Conservation (phyloP, 2,329 filamentous ascomycete species). For the Aspergillus flavus region DNA sequence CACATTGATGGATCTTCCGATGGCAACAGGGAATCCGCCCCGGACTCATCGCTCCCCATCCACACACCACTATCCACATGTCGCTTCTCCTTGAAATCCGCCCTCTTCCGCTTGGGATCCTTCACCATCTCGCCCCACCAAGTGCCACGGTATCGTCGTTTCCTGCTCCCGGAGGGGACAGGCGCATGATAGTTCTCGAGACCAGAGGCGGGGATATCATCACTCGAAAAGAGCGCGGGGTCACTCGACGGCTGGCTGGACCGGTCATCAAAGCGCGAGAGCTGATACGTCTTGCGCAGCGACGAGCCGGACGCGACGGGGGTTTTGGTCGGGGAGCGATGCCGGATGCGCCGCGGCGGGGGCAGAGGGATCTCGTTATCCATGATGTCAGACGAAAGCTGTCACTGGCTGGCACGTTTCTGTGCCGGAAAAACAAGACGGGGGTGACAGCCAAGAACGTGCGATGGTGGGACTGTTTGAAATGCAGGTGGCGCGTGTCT, state of each 20-base stretch:
- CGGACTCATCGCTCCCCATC: slow-evolving; percentile 51
- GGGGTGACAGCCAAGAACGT: background rate
- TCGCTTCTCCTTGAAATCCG: slow-evolving; percentile 47
- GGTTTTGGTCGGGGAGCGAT: slow-evolving; percentile 34
- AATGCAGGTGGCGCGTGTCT: background rate
- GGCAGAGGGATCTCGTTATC: slow-evolving; percentile 44
- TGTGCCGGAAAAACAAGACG: background rate
- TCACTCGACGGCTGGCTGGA: slow-evolving; percentile 47
- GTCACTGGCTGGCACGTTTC: background rate
- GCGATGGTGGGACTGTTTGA: background rate
- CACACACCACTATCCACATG: slow-evolving; percentile 51
- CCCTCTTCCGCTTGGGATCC: slow-evolving; percentile 41
- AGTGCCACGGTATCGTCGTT: slow-evolving; percentile 48
- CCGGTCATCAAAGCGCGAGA: slow-evolving; percentile 37
- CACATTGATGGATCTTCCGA: slow-evolving; percentile 40
- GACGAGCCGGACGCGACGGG: slow-evolving; percentile 20
- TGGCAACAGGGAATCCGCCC: slow-evolving; percentile 33
- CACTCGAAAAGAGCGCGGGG: slow-evolving; percentile 51
- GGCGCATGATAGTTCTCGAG: slow-evolving; percentile 46
- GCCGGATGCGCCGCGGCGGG: slow-evolving; percentile 38
- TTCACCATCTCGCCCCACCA: slow-evolving; percentile 48
- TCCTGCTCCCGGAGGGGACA: slow-evolving; percentile 29
- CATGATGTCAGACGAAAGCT: slow-evolving; percentile 27
- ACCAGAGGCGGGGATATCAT: slow-evolving; percentile 49
- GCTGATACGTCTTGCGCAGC: slow-evolving; percentile 28